Base-by-base conservation (phyloP, 345 rosid genomes). In the Fremontodendron californicum region DNA sequence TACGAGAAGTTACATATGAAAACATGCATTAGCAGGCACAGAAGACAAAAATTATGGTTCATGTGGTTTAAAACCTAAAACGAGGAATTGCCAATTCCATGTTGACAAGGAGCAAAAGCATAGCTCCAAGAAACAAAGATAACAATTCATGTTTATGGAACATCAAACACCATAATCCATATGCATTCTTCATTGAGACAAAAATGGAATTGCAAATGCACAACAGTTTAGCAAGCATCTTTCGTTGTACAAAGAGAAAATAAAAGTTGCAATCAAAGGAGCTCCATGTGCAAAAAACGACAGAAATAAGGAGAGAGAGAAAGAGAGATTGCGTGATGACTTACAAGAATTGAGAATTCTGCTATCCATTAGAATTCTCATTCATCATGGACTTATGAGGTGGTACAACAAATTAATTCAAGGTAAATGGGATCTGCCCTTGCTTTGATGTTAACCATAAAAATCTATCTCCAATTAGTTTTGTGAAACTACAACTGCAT, bases 391-490 rank as follows among this genome's bases (percentile, higher is more conserved):
- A 54, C 82, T 73, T 73, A 77, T 73, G 66, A 80, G 77, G 76
- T 51, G 69, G 75, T 65, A 75, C 76, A 77, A 79, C 75, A 57
- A 71, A 82, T 74, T 78, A 72, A 68, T 77, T 49, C 13, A 42
- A 31, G 9, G 63, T 70, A 51, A 77, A 39, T 51, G 62, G 69
- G 58, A 9, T 70, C 40, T 9, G 78, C 75, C 77, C 62, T 63
- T 33, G 27, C 33, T 79, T 65, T 57, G 67, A 49, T 73, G 60
- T 76, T 55, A 33, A 45, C 51, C 73, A 31, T 46, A 52, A 78
- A 73, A 63, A 23, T 52, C 65, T 60, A 69, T 75, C 42, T 21
- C 73, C 45, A 55, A 78, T 67, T 43, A 64, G 18, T 58, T 78
- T 70, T 51, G 74, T 71, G 55, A 60, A 79, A 78, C 54, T 76